Evolutionary conservation across 2,329 filamentous ascomycete genomes (phyloP).

Genomic region (Aureobasidium sp.): DNA sequence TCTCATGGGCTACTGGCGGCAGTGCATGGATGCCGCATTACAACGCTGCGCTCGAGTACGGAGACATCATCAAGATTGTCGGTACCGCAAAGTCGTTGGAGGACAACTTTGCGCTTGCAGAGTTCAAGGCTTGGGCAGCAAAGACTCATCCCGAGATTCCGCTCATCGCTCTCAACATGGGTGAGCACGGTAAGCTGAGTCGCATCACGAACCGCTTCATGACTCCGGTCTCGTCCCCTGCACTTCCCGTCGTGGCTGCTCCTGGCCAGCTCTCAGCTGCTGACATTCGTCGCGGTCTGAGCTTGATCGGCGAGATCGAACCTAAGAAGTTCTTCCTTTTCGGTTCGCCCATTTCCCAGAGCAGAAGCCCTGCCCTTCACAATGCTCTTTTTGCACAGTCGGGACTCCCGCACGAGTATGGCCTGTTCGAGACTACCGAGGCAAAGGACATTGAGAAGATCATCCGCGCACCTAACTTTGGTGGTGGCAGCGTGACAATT

Average conservation of each 20-base stretch:
- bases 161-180: conserved; percentile 95
- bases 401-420: conserved; percentile 81
- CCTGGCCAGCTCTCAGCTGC: conserved; percentile 86
- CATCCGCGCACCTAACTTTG: conserved; percentile 67
- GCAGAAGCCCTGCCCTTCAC: conserved; percentile 80
- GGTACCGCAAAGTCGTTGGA: conserved; percentile 67
- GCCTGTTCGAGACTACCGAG: conserved; percentile 62
- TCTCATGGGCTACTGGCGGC: conserved; percentile 77
- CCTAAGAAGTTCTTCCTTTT: conserved; percentile 77
- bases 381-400: conserved; percentile 70
- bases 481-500: conserved; percentile 91
- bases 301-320: conserved; percentile 70
- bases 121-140: conserved; percentile 71
- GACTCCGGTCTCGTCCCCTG: conserved; percentile 86
- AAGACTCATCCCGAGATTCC: conserved; percentile 63
- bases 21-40: conserved; percentile 70
- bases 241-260: conserved; percentile 84
- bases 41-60: conserved; percentile 81
- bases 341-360: conserved; percentile 73
- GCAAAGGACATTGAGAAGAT: conserved; percentile 53
- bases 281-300: conserved; percentile 73
- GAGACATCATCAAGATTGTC: conserved; percentile 90
- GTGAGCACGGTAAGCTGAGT: conserved; percentile 74
- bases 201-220: conserved; percentile 87
- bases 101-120: conserved; percentile 78